Conservation (phyloP, 2,329 filamentous ascomycete species). For the Aspergillus unguis region DNA sequence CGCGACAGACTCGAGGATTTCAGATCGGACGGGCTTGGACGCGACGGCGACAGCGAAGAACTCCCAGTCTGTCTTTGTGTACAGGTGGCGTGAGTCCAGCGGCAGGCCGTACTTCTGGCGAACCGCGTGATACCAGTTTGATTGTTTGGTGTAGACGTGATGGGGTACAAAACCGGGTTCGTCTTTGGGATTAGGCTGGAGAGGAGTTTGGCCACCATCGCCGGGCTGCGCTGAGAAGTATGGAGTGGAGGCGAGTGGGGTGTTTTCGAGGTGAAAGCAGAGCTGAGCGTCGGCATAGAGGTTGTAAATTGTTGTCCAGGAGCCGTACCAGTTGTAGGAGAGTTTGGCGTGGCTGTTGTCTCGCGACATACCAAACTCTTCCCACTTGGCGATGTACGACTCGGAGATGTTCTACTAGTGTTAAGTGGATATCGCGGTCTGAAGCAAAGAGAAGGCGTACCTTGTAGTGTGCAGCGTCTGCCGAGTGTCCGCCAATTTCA, state of each 20-base stretch:
- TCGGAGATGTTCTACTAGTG: conserved; percentile 53
- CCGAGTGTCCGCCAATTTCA: conserved; percentile 55
- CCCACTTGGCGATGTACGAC: conserved; percentile 70
- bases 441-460: conserved; percentile 19
- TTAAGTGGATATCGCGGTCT: neutral
- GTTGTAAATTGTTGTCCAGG: conserved; percentile 83
- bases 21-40: conserved; percentile 62
- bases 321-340: conserved; percentile 74
- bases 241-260: conserved; percentile 24
- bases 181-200: conserved; percentile 17
- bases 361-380: conserved; percentile 65
- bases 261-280: conserved; percentile 67
- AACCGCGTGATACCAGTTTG: conserved; percentile 74
- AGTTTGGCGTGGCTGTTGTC: conserved; percentile 71
- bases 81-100: conserved; percentile 75
- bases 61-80: conserved; percentile 88
- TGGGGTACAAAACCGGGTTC: conserved; percentile 65
- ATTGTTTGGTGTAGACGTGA: conserved; percentile 73
- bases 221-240: conserved; percentile 3
- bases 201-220: conserved; percentile 29
- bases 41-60: conserved; percentile 82
- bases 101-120: conserved; percentile 79
- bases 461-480: conserved; percentile 58
- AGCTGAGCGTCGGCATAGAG: conserved; percentile 76
- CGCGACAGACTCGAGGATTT: conserved; percentile 72